phyloP scores from a whole-genome alignment of 1,284 basidiomycete genomes.

The Ceratobasidium sp. region DNA sequence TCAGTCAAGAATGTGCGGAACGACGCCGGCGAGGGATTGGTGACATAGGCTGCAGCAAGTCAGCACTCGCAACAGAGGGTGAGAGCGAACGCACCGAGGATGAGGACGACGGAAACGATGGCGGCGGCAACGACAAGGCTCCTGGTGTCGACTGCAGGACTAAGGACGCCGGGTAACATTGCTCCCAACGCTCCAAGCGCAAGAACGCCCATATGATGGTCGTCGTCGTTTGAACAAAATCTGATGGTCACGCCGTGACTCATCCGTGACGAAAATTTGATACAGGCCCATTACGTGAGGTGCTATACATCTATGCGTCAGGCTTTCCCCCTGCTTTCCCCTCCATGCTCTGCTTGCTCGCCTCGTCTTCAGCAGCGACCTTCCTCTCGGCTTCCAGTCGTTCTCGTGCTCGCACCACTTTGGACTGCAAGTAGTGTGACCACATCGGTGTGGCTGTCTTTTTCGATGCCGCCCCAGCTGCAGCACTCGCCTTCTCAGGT shows the following conservation, averaged over 20 bases:
- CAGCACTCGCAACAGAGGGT: constrained; percentile 46
- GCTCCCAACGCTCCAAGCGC: constrained; percentile 40
- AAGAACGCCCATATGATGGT: constrained; percentile 42
- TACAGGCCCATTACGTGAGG: constrained; percentile 40
- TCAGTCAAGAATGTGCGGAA: constrained; percentile 95
- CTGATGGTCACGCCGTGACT: constrained; percentile 24
- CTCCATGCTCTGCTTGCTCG: constrained; percentile 1
- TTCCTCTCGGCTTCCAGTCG: constrained; percentile 89
- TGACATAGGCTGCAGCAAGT: constrained; percentile 78
- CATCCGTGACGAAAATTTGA: constrained; percentile 41
- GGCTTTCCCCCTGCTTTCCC: constrained; percentile 9
- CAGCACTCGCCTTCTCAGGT: constrained; percentile 60
- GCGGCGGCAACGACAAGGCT: constrained; percentile 22
- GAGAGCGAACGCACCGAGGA: constrained; percentile 68
- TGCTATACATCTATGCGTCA: constrained; percentile 40
- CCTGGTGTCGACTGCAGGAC: constrained; percentile 61
- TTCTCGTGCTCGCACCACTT: constrained; percentile 93
- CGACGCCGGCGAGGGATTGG: constrained; percentile 91
- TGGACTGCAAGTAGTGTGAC: constrained; percentile 95
- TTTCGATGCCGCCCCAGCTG: constrained; percentile 50
- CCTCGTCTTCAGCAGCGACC: constrained; percentile 55
- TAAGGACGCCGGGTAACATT: constrained; percentile 53
- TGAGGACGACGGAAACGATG: constrained; percentile 69
- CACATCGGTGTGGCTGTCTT: constrained; percentile 60
- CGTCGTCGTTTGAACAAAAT: constrained; percentile 33